phyloP scores from a whole-genome alignment of 768 basidiomycete genomes.

The Inosperma sp. region DNA sequence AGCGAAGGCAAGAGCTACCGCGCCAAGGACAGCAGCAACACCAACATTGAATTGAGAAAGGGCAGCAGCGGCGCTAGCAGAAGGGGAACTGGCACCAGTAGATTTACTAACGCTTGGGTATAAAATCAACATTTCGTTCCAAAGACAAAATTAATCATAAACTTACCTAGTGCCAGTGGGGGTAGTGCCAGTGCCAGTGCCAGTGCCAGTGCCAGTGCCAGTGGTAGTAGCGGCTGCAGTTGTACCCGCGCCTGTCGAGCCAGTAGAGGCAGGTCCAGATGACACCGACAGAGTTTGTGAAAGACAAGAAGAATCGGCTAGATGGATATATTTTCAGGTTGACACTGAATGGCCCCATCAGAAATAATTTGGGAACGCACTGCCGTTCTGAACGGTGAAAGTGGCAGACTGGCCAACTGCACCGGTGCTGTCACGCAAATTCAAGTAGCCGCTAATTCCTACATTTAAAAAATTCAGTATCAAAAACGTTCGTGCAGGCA shows the following conservation, averaged over 20 bases:
- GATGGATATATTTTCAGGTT: background rate
- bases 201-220: too few relatives aligned
- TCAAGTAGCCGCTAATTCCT: slow-evolving; percentile 24
- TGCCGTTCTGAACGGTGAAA: slow-evolving; percentile 19
- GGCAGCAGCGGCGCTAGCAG: slow-evolving; percentile 16
- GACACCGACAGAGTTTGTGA: slow-evolving; percentile 8
- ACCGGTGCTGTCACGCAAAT: slow-evolving; percentile 24
- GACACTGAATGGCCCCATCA: background rate
- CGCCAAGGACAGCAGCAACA: slow-evolving; percentile 22
- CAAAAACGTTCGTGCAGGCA: background rate
- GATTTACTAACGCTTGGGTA: slow-evolving; percentile 4
- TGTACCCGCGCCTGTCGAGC: slow-evolving; percentile 12
- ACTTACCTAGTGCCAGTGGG: too few relatives aligned
- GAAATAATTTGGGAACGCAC: slow-evolving; percentile 13
- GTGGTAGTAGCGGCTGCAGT: too few relatives aligned
- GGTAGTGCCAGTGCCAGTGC: too few relatives aligned
- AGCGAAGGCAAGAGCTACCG: slow-evolving; percentile 18
- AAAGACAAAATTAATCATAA: too few relatives aligned
- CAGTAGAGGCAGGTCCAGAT: background rate
- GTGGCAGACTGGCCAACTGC: slow-evolving; percentile 23
- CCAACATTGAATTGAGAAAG: slow-evolving; percentile 18
- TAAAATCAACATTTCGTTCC: too few relatives aligned
- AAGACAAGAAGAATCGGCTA: slow-evolving; percentile 22
- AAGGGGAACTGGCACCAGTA: slow-evolving; percentile 1
- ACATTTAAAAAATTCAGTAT: background rate